A percentile compares a stretch with the other conserved stretches of the same genome.
Conservation (phyloP, 2,329 filamentous ascomycete species). For the Samsoniella hepiali region DNA sequence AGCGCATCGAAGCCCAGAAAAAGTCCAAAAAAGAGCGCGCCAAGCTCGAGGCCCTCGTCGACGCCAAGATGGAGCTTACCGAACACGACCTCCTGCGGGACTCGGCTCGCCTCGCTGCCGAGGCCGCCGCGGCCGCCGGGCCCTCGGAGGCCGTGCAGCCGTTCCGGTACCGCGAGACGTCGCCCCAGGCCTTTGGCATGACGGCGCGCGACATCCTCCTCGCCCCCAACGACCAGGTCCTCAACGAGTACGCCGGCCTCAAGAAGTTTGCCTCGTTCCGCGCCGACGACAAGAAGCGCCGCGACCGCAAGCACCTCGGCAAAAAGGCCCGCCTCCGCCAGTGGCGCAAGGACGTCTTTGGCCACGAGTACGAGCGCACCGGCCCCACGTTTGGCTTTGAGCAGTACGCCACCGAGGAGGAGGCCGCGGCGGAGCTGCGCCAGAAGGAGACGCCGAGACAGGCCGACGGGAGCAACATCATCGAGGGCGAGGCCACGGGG, state of each 20-base stretch:
- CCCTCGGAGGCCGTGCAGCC: slow-evolving; percentile 21
- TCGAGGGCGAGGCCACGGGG: slow-evolving; percentile 28
- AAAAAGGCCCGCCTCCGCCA: slow-evolving; percentile 90
- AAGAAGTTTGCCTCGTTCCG: slow-evolving; percentile 94
- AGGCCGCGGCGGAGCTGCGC: slow-evolving; percentile 1
- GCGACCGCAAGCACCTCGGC: slow-evolving; percentile 81
- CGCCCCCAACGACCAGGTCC: slow-evolving; percentile 76
- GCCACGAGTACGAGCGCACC: slow-evolving; percentile 52
- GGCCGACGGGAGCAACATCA: slow-evolving; percentile 7
- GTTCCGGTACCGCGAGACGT: slow-evolving; percentile 95
- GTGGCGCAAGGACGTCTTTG: slow-evolving; percentile 71
- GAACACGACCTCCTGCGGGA: slow-evolving; percentile 55
- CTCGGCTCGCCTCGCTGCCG: slow-evolving; percentile 38
- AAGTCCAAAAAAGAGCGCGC: slow-evolving; percentile 76
- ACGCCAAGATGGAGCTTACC: slow-evolving; percentile 74
- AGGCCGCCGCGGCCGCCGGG: slow-evolving; percentile 9
- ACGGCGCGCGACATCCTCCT: slow-evolving; percentile 85
- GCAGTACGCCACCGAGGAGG: slow-evolving; percentile 31
- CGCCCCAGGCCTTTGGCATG: slow-evolving; percentile 83
- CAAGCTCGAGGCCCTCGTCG: slow-evolving; percentile 82
- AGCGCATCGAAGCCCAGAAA: slow-evolving; percentile 58
- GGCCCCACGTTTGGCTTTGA: slow-evolving; percentile 59
- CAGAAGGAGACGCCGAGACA: slow-evolving; percentile 23
- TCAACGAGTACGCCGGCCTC: slow-evolving; percentile 88
- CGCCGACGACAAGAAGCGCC: slow-evolving; percentile 82